Evolutionary conservation across 2,329 filamentous ascomycete genomes (phyloP).

Genomic region (Aureobasidium sp.): DNA sequence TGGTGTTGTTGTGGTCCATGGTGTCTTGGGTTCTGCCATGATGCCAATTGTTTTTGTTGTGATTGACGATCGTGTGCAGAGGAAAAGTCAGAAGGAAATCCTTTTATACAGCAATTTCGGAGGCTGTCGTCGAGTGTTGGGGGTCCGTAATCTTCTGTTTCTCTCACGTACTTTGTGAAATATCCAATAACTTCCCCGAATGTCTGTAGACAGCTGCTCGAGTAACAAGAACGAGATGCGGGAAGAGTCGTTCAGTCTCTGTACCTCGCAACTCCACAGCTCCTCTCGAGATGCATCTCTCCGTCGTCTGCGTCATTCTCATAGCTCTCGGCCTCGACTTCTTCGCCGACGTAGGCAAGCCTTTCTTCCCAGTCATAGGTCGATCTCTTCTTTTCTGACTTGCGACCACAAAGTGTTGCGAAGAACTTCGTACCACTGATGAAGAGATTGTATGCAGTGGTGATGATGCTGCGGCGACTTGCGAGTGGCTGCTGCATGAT

Average conservation of each 20-base stretch:
- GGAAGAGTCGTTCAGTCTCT: not conserved
- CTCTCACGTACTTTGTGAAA: too few species aligned
- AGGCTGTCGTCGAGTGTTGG: not conserved
- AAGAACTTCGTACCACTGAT: not conserved
- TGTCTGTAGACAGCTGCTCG: not conserved
- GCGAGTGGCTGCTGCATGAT: not conserved
- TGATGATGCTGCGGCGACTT: not conserved
- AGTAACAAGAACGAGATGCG: not conserved
- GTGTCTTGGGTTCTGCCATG: not conserved
- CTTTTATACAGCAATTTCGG: not conserved
- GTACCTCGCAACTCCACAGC: not conserved
- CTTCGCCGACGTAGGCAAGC: not conserved
- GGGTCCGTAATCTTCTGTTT: not conserved
- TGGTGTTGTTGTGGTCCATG: not conserved
- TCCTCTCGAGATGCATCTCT: not conserved
- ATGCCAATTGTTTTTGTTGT: not conserved
- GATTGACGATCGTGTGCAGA: not conserved
- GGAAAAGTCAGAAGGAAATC: too few species aligned
- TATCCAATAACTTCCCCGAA: not conserved
- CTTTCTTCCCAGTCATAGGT: not conserved
- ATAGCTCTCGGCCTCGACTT: not conserved
- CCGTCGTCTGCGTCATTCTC: not conserved
- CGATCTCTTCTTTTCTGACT: not conserved
- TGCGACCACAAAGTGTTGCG: not conserved
- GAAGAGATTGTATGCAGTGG: not conserved